Conservation (phyloP, 441 rosid species). For the Hura crepitans region DNA sequence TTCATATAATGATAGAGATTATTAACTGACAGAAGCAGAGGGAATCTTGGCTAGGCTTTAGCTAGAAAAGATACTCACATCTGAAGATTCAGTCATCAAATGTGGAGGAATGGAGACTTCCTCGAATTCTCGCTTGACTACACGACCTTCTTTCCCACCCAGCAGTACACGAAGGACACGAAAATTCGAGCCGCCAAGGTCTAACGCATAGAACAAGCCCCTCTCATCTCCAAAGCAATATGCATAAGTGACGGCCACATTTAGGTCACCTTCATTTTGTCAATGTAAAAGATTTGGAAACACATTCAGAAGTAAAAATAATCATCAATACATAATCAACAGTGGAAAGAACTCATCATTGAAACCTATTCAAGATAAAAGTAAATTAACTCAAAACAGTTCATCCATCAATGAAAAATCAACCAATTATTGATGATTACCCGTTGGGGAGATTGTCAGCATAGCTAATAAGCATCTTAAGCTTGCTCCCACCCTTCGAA, state of each 20-base stretch:
- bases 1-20: neutral
- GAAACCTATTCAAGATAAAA: no score
- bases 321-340: no score
- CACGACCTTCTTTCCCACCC: conserved; percentile 63
- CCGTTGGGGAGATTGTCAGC: conserved; percentile 95
- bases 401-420: neutral
- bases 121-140: conserved; percentile 57
- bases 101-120: conserved; percentile 90
- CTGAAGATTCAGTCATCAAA: conserved; percentile 68
- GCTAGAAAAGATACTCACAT: conserved; percentile 46
- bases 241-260: neutral
- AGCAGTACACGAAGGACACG: conserved; percentile 82
- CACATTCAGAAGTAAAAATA: no score
- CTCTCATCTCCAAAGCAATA: conserved; percentile 59
- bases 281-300: neutral
- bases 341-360: no score
- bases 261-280: neutral
- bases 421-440: conserved; percentile 28
- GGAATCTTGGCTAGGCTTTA: no score
- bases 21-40: neutral
- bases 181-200: conserved; percentile 95
- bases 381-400: no score
- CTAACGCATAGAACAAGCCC: conserved; percentile 87
- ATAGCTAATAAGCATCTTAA: conserved; percentile 93
- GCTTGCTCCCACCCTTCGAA: conserved; percentile 93